phyloP scores from a whole-genome alignment of 192 early-diverging fungal species.

The Gaertneriomyces sp. region DNA sequence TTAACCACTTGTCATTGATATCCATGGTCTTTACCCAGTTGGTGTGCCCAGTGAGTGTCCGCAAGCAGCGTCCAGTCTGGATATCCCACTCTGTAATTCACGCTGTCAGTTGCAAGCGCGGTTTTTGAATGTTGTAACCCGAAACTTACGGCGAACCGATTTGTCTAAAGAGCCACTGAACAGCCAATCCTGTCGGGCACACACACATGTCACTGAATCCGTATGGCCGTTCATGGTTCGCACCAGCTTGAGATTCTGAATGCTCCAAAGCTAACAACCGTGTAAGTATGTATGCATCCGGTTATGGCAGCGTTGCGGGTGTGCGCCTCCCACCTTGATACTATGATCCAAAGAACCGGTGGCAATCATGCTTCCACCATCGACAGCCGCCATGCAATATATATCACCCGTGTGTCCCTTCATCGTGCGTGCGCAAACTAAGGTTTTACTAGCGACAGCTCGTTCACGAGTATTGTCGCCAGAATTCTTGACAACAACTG shows the following conservation, averaged over 20 bases:
- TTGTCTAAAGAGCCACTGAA: constrained; percentile 45
- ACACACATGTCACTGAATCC: constrained; percentile 39
- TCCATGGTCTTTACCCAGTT: constrained; percentile 38
- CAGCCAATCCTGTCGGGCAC: constrained; percentile 16
- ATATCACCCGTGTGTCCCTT: constrained; percentile 75
- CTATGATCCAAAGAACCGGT: constrained; percentile 33
- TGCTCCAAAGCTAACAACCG: constrained; percentile 37
- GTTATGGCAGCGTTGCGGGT: neutral
- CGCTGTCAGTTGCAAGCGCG: neutral
- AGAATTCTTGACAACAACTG: neutral
- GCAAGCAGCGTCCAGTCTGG: constrained; percentile 23
- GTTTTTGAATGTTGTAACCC: neutral
- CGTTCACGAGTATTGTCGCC: neutral
- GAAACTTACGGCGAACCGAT: constrained; percentile 34
- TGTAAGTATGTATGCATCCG: neutral
- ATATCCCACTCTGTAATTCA: constrained; percentile 35
- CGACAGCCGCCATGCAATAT: constrained; percentile 66
- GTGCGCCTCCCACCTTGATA: constrained; percentile 28
- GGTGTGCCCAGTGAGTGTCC: constrained; percentile 22
- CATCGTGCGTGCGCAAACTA: neutral
- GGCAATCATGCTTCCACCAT: constrained; percentile 63
- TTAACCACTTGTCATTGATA: constrained; percentile 11
- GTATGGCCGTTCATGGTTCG: constrained; percentile 41
- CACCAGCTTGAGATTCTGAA: constrained; percentile 16
- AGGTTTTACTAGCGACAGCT: neutral